Evolutionary conservation across 805 yeast genomes (phyloP).

Genomic region (Saturnispora sanitii): DNA sequence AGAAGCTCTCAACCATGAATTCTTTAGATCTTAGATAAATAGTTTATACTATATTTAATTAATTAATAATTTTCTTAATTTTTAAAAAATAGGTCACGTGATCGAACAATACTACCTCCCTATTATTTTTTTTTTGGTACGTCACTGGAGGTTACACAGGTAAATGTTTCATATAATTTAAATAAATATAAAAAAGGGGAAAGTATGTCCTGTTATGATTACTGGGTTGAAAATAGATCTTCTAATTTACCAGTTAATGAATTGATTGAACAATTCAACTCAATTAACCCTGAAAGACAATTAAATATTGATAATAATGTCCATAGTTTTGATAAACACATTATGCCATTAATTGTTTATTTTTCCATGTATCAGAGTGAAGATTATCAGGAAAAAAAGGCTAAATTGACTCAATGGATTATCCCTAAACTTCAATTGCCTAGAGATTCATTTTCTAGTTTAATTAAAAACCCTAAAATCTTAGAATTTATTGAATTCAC

Average conservation of each 20-base stretch:
- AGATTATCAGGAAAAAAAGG: background rate
- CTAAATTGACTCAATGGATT: background rate
- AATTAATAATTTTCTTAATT: background rate
- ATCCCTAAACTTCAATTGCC: background rate
- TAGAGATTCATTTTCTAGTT: background rate
- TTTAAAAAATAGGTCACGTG: background rate
- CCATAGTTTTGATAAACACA: background rate
- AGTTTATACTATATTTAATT: too few species aligned
- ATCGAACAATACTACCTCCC: too few species aligned
- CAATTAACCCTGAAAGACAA: background rate
- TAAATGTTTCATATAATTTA: too few species aligned
- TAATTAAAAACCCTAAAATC: background rate
- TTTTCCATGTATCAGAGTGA: constrained; percentile 2
- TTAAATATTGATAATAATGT: too few species aligned
- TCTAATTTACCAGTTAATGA: too few species aligned
- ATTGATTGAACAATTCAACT: too few species aligned
- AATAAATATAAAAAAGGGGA: too few species aligned
- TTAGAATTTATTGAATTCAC: background rate
- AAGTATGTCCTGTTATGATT: too few species aligned
- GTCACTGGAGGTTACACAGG: too few species aligned
- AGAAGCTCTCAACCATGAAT: constrained; percentile 71
- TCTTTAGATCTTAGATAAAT: constrained; percentile 16
- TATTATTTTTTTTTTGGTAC: too few species aligned
- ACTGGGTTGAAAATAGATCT: too few species aligned
- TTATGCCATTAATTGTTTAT: background rate